Base-by-base conservation (phyloP, 2,329 filamentous ascomycete species). In the Kalmusia sp. region DNA sequence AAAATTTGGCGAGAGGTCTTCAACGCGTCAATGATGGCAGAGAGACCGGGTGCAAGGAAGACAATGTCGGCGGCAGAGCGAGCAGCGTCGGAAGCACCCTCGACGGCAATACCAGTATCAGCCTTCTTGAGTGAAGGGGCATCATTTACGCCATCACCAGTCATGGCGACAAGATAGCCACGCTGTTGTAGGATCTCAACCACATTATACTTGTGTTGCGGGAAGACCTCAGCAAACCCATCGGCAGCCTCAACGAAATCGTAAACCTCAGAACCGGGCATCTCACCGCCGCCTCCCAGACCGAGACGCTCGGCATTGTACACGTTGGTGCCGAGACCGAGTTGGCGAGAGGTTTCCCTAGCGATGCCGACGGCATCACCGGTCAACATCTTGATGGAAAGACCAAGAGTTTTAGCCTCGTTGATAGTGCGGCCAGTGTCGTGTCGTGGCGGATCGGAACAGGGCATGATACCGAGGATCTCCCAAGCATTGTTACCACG, bases 341-440 rank as follows among this genome's bases (percentile, higher is more conserved):
- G 89, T 79, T 95, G 91, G 70, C 91, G 90, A 49, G 91, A 95
- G 65, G 91, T 96, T 79, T 96, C 92, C 80, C 90, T 88, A 67
- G 92, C 92, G 75, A 96, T 96, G 77, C 91, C 92, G 73, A 96
- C 92, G 63, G 92, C 91, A 74, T 96, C 92, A 84, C 92, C 92
- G 79, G 92, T 96, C 80, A 96, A 85, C 91, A 96, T 96, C 84
- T 96, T 96, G 79, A 96, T 92, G 64, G 89, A 92, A 57, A 96
- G 83, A 82, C 92, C 92, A 54, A 96, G 86, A 60, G 82, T 84
- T 83, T 95, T 93, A 70, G 92, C 92, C 78, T 96, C 92, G 76
- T 90, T 89, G 79, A 96, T 90, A 57, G 92, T 96, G 76, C 91
- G 90, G 68, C 88, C 91, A 65, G 92, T 96, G 72, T 96, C 92